These are phyloP conservation scores for Lactarius evosmus DNA, from an alignment of 768 basidiomycete genomes.

Conservation along the genomic window DNA sequence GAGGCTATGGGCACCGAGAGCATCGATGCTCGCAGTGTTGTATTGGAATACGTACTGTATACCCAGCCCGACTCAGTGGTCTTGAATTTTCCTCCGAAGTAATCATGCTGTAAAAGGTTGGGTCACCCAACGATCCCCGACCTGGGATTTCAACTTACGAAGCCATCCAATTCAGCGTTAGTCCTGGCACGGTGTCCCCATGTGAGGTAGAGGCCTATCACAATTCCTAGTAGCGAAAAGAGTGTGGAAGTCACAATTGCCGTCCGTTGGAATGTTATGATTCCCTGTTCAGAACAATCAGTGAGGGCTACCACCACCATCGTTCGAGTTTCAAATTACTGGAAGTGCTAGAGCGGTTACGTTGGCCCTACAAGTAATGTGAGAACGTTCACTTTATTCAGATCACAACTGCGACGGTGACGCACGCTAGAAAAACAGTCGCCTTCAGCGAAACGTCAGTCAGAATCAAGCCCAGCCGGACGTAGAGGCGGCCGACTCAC, in stretches of 20 bases:
- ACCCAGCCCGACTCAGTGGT: neutral
- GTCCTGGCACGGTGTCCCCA: constrained; percentile 12
- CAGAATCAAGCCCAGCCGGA: neutral
- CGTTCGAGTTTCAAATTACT: neutral
- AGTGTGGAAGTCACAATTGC: constrained; percentile 2
- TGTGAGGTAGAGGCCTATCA: constrained; percentile 11
- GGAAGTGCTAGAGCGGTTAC: constrained; percentile 11
- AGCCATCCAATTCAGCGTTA: constrained; percentile 12
- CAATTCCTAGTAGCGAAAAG: constrained; percentile 12
- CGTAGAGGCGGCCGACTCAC: neutral
- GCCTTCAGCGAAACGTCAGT: constrained; percentile 6
- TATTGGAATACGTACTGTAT: constrained; percentile 4
- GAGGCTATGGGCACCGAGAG: constrained; percentile 18
- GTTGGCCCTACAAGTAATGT: constrained; percentile 8
- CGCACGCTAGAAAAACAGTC: constrained; percentile 18
- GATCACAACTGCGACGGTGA: neutral
- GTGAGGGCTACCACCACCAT: neutral
- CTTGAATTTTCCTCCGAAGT: neutral
- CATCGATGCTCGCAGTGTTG: constrained; percentile 8
- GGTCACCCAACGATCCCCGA: neutral
- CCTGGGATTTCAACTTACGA: constrained; percentile 1
- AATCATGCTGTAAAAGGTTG: constrained; percentile 4
- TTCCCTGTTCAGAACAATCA: neutral
- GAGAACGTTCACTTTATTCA: neutral
- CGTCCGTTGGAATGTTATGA: constrained; percentile 15